Evolutionary conservation across 2,329 filamentous ascomycete genomes (phyloP), one percentile per base, ranked within the genome.

Genomic region (Aureobasidium sp.): DNA sequence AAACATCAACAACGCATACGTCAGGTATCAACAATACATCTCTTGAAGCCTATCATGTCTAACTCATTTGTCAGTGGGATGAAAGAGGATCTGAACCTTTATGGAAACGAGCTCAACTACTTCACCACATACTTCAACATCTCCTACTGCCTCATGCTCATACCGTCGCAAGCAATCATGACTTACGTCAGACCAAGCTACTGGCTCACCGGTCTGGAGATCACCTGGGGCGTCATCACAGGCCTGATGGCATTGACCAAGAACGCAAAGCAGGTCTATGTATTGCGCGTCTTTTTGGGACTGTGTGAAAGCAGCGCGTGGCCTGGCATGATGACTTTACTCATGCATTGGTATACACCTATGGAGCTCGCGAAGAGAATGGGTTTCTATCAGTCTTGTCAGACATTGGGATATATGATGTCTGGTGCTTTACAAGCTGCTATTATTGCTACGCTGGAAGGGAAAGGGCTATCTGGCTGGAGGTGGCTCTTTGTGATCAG

Each of bases 301-400:
- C 63, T 68, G 3, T 66, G 63, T 30, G 64, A 76, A 71, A 65
- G 71, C 65, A 71, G n/a, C 70, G 75, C 75, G 3, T 77, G 75
- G 75, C 76, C 76, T 0, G 75, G 75, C 4, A 77, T 77, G 73
- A 77, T 77, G 71, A 77, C 75, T 0, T 64, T 77, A 5, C 72
- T 77, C 41, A 77, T 61, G 36, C 67, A 64, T 65, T 65, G 64
- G 50, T 65, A 67, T 41, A 68, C 67, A 2, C 67, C 66, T 1
- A 64, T 62, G 8, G 67, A 68, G 51, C 61, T 68, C 5, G 67
- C 67, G 2, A 68, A 67, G 29, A 50, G 67, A 2, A 67, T 68
- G 67, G 67, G 64, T 0, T 66, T 67, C 32, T 67, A 68, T 41
- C 67, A 68, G 25, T 66, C 64, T 10, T 68, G 66, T 54, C 67